Conservation (phyloP, 1,284 basidiomycete species). For the Chalciporus sp. region DNA sequence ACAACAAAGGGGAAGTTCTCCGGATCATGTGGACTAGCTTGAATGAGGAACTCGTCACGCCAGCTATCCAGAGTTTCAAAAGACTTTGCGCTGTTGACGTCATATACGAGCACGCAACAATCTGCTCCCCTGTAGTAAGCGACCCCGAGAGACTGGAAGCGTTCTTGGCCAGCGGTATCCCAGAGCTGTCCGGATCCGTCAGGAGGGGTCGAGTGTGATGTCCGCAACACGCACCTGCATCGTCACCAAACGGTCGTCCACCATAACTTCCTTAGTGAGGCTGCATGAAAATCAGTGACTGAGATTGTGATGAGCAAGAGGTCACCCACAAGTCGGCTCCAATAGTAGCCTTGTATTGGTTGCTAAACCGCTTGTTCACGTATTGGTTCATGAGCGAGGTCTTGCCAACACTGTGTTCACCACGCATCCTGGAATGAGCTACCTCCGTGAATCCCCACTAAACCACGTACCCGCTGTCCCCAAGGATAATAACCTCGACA, state of each 20-base stretch:
- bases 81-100: slow-evolving; percentile 97
- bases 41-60: slow-evolving; percentile 97
- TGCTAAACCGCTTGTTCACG: slow-evolving; percentile 99
- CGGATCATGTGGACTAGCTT: slow-evolving; percentile 97
- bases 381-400: slow-evolving; percentile 99
- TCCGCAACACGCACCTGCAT: slow-evolving; percentile 80
- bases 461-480: slow-evolving; percentile 86
- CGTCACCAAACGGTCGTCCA: slow-evolving; percentile 96
- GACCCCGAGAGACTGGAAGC: slow-evolving; percentile 98
- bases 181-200: slow-evolving; percentile 66
- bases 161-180: slow-evolving; percentile 99
- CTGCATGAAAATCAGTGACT: slow-evolving; percentile 43
- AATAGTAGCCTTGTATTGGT: slow-evolving; percentile 99
- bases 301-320: slow-evolving; percentile 12
- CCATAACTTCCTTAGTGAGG: slow-evolving; percentile 98
- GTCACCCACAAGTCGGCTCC: slow-evolving; percentile 82
- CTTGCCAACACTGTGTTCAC: slow-evolving; percentile 87
- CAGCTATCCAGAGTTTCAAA: slow-evolving; percentile 98
- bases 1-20: slow-evolving; percentile 99
- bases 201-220: slow-evolving; percentile 1
- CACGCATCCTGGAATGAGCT: slow-evolving; percentile 19
- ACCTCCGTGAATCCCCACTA: slow-evolving; percentile 2
- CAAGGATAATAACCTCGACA: slow-evolving; percentile 92
- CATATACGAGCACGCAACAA: slow-evolving; percentile 98
- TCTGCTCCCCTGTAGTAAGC: slow-evolving; percentile 99